phyloP scores from a whole-genome alignment of 139 green algal genomes.

The Chlamydomonas eustigma region DNA sequence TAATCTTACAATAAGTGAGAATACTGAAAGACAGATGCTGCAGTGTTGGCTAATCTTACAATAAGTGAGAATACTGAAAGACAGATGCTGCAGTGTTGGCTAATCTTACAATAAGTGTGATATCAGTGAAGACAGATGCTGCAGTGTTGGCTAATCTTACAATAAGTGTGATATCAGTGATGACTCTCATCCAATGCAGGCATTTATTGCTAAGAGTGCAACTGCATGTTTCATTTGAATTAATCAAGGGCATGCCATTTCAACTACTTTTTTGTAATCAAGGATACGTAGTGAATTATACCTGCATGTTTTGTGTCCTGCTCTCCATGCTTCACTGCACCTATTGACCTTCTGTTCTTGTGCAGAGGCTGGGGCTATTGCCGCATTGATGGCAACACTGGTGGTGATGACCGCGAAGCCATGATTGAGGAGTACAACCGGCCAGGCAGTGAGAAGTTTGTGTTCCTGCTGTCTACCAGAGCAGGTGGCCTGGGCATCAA shows the following conservation, averaged over 20 bases:
- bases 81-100: no score
- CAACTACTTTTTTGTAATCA: no score
- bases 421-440: conserved; percentile 91
- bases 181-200: no score
- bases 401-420: conserved; percentile 87
- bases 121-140: no score
- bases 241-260: no score
- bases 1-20: no score
- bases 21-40: no score
- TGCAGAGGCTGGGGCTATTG: conserved; percentile 64
- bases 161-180: no score
- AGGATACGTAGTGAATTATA: no score
- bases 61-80: not conserved
- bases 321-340: not conserved
- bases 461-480: conserved; percentile 95
- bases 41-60: conserved; percentile 45
- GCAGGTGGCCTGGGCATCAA: conserved; percentile 96
- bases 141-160: not conserved
- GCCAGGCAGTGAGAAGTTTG: conserved; percentile 32
- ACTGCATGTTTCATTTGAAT: no score
- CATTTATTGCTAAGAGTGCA: no score
- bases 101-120: no score
- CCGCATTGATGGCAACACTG: conserved; percentile 97
- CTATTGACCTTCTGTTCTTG: not conserved
- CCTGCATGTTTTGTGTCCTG: not conserved